phyloP scores from a whole-genome alignment of 225 moss, liverwort and hornwort genomes.

The Polytrichum commune region DNA sequence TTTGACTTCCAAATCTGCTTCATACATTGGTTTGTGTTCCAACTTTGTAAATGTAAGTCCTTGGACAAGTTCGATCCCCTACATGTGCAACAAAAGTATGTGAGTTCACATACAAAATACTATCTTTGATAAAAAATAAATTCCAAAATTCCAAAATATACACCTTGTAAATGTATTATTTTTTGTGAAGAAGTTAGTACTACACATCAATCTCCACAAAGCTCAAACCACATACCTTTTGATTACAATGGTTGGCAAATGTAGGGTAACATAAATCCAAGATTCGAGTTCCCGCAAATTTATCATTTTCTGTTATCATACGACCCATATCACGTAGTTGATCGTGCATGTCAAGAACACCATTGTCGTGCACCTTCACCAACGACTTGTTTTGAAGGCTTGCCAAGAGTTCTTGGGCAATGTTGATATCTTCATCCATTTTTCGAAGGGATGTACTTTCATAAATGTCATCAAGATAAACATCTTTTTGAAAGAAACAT shows the following conservation, averaged over 20 bases:
- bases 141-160: too few species aligned
- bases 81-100: background rate
- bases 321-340: constrained; percentile 2
- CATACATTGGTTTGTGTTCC: background rate
- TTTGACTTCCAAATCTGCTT: background rate
- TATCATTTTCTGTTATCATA: background rate
- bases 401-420: background rate
- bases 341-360: background rate
- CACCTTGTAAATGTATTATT: too few species aligned
- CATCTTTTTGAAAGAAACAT: constrained; percentile 1
- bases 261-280: background rate
- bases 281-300: background rate
- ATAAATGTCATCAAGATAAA: background rate
- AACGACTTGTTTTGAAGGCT: constrained; percentile 7
- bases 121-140: background rate
- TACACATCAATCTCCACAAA: background rate
- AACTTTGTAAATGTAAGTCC: background rate
- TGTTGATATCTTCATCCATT: background rate
- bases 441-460: background rate
- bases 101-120: rapidly evolving
- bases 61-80: background rate
- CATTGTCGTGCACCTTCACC: background rate
- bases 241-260: background rate
- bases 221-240: background rate
- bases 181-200: background rate